Base-by-base conservation (phyloP, 2,329 filamentous ascomycete species). In the Colletotrichum eremochloae region DNA sequence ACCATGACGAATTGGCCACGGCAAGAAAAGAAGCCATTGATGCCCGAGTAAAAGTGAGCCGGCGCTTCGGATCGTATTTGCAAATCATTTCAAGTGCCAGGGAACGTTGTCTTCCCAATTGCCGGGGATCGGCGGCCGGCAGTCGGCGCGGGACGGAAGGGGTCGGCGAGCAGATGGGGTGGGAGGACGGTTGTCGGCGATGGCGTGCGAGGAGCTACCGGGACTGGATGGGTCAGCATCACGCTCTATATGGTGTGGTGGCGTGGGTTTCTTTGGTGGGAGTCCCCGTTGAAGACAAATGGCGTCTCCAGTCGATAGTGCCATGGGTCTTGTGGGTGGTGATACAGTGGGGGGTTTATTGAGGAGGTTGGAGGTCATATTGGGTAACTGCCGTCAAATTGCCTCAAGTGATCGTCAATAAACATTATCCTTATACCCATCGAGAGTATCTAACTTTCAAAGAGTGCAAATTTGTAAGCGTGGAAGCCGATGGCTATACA, bases 101-200 rank as follows among this genome's bases (percentile, higher is more conserved):
- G 60, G 12, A n/a, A 29, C 14, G 12, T 9, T 48, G 24, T 20
- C 60, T 52, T 52, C 24, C 12, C n/a, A 36, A 20, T 11, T 4
- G 15, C 29, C 44, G 56, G 57, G 20, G 50, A 44, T 53, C 40
- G 67, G 66, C 66, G 42, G 60, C 46, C 70, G 70, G 70, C 70
- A 72, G 66, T 72, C 70, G 70, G 70, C 29, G 60, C 53, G 53
- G 66, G 33, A 72, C 58, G 67, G 70, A 57, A 7, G 55, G 64
- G 44, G 33, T 65, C 66, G 66, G 61, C 31, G 40, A 50, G 15
- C 5, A 24, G 24, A n/a, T 14, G 44, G 29, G 33, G 40, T 46
- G 66, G 69, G 48, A 38, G 20, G 48, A 40, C 70, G 70, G 70
- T 70, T 72, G 61, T 72, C 70, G 70, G 70, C 66, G 70, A 72